Base-by-base conservation (phyloP, 768 basidiomycete species). In the Fistulinella prunicolor region DNA sequence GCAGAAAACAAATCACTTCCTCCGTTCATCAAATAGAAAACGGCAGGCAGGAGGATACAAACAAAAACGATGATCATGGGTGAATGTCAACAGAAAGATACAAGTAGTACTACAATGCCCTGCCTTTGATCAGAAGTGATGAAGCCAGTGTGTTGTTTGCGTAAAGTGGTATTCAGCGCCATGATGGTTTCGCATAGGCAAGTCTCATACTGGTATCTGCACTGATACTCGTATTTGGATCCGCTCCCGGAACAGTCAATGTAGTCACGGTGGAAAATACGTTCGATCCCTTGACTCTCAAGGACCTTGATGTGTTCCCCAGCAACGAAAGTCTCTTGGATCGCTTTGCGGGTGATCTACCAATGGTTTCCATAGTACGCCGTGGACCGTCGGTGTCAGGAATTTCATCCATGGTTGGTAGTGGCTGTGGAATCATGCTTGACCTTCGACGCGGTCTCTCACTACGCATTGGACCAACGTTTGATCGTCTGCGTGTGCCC, bases 391-490 rank as follows among this genome's bases (percentile, higher is more conserved):
- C 44, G 29, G 56, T 63, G 50, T 72, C 58, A 14, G 46, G 29
- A 7, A 61, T 59, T 21, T 78, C 77, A 28, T 65, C 70, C 21
- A 61, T 62, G 36, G 62, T 69, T n/a, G 76, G 73, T 14, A 80
- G 77, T 41, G 81, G 75, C 53, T 81, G 80, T n/a, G 85, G 85
- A 51, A 92, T 87, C 73, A 89, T 67, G 60, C 90, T 93, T 32
- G 89, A 90, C 48, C 89, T 77, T 49, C 90, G 73, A 50, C 88
- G 73, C 13, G 70, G 68, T 64, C 86, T 88, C 64, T 92, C 90
- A 50, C 70, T 75, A 29, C 90, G 81, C 63, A 83, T 59, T n/a
- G 85, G 78, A 5, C 89, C 90, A 47, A 89, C 78, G 56, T 83
- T 85, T 20, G 90, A 92, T 32, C 85, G 77, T 50, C 86, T 73